phyloP scores from a whole-genome alignment of 106 monocot species.

The Platanthera zijinensis region DNA sequence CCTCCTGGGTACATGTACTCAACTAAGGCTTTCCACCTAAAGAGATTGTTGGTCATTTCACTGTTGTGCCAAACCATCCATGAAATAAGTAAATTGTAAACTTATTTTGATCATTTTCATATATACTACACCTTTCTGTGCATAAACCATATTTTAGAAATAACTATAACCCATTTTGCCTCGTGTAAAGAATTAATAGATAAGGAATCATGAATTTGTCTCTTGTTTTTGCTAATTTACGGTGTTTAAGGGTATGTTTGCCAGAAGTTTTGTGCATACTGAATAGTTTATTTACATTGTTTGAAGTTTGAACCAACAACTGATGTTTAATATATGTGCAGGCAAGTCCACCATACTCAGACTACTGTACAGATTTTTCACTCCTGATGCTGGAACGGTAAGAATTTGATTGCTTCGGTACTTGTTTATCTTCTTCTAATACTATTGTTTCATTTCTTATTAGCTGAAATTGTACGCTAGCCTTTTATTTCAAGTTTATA shows the following conservation, averaged over 20 bases:
- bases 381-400: conserved; percentile 71
- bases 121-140: not conserved
- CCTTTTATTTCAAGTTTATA: not conserved
- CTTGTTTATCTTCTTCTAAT: not conserved
- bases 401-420: conserved; percentile 14
- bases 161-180: not conserved
- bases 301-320: not conserved
- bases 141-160: not conserved
- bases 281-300: not conserved
- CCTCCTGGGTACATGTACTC: too few relatives aligned
- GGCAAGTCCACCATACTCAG: conserved; percentile 91
- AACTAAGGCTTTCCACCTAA: too few relatives aligned
- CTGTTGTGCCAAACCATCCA: too few relatives aligned
- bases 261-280: not conserved
- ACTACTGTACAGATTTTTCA: conserved; percentile 85
- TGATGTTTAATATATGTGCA: conserved; percentile 22
- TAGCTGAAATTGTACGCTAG: not conserved
- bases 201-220: not conserved
- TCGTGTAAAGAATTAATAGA: not conserved
- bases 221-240: not conserved
- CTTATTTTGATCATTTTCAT: too few relatives aligned
- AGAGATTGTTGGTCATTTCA: too few relatives aligned
- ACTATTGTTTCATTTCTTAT: not conserved
- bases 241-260: not conserved
- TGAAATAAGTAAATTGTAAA: too few relatives aligned